Evolutionary conservation across 192 early-diverging fungal genomes (phyloP), one percentile per base, ranked within the genome.

Genomic region (Coemansia pectinata): DNA sequence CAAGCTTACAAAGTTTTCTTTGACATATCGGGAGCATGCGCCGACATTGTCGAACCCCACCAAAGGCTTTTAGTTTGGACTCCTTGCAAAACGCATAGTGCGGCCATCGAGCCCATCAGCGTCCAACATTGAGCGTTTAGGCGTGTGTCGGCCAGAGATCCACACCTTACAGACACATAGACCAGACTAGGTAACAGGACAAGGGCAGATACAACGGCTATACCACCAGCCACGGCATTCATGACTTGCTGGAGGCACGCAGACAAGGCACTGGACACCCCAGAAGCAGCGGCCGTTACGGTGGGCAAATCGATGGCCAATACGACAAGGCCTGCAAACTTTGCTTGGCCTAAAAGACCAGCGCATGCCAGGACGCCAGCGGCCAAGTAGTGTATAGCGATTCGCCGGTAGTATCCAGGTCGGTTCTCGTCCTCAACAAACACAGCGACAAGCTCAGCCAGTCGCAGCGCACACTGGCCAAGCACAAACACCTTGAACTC

Each of bases 401-500:
- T 33, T 39, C 38, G 62, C 42, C 61, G 55, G 19, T 19, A 42
- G 27, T 42, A 41, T 31, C 45, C 25, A 39, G 62, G 40, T 33
- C 40, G 36, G 38, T 42, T 29, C 23, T 17, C 39, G 21, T 45
- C 53, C 34, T 74, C 78, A 29, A 71, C 6, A 9, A 58, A 14
- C 21, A 27, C 60, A 9, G 48, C 57, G 11, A 40, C 57, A 15
- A 74, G 33, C 21, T 33, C 47, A 3, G 64, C 58, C 27, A 65
- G 19, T 42, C 65, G 69, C 33, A 42, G 15, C 1, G 69, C 74
- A n/a, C 47, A 50, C 33, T 69, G 72, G 21, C 29, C 62, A 10
- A 76, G n/a, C 7, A 70, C 48, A 53, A 62, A 65, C 23, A 39
- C 39, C 41, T 70, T 76, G 33, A 23, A n/a, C 19, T n/a, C 34